Conservation (phyloP, 164 flowering plant species). For the Malania oleifera region DNA sequence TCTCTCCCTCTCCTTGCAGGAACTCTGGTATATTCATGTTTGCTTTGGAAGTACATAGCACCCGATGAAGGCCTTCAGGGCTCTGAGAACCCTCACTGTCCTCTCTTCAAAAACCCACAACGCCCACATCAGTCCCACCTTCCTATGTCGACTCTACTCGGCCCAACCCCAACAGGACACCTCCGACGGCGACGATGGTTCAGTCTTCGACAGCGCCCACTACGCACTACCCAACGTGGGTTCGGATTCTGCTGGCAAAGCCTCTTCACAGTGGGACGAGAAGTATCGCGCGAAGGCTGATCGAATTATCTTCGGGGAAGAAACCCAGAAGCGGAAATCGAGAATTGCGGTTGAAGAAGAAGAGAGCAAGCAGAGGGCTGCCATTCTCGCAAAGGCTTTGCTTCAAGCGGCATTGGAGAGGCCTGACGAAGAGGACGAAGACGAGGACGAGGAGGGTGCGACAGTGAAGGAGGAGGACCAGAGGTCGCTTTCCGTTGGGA, state of each 20-base stretch:
- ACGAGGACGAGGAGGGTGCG: slow-evolving; percentile 39
- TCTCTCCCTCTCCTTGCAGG: too few relatives aligned
- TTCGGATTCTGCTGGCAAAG: not conserved
- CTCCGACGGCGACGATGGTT: slow-evolving; percentile 21
- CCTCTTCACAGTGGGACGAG: slow-evolving; percentile 44
- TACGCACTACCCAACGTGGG: slow-evolving; percentile 29
- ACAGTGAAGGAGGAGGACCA: slow-evolving; percentile 84
- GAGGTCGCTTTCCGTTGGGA: slow-evolving; percentile 82
- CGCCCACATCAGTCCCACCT: slow-evolving; percentile 14
- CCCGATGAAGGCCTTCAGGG: slow-evolving; percentile 32
- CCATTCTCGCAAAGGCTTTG: slow-evolving; percentile 50
- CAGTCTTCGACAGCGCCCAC: slow-evolving; percentile 60
- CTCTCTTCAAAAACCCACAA: slow-evolving; percentile 16
- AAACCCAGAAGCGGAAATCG: slow-evolving; percentile 16
- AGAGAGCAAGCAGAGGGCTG: slow-evolving; percentile 26
- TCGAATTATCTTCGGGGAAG: slow-evolving; percentile 36
- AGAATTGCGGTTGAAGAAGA: slow-evolving; percentile 27
- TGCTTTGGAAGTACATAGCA: too few relatives aligned
- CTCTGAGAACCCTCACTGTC: slow-evolving; percentile 23
- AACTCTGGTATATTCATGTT: too few relatives aligned
- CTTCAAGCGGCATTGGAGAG: slow-evolving; percentile 54
- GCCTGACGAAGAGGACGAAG: slow-evolving; percentile 51
- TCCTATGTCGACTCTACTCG: slow-evolving; percentile 37
- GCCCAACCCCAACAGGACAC: slow-evolving; percentile 40
- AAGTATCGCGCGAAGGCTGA: slow-evolving; percentile 54